These are phyloP conservation scores for Leccinum fibrillosum DNA, from an alignment of 768 basidiomycete genomes.

Conservation along the genomic window DNA sequence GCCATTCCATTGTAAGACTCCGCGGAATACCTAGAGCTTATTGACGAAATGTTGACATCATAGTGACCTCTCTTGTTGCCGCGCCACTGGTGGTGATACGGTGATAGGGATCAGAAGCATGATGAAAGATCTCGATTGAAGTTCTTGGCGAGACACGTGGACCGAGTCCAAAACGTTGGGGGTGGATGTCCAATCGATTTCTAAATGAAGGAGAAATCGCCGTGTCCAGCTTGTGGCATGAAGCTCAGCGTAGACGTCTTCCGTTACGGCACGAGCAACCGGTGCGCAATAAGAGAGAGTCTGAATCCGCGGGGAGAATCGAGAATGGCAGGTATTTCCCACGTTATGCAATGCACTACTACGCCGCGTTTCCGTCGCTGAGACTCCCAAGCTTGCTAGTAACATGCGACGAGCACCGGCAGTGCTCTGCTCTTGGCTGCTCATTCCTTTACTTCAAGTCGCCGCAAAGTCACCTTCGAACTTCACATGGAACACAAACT, in stretches of 20 bases:
- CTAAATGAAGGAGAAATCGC: not conserved
- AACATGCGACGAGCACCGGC: constrained; percentile 24
- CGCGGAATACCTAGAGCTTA: not conserved
- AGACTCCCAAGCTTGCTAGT: not conserved
- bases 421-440: constrained; percentile 15
- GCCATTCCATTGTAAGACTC: not conserved
- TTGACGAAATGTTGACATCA: not conserved
- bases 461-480: constrained; percentile 10
- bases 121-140: not conserved
- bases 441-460: constrained; percentile 9
- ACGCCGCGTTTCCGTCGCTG: not conserved
- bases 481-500: constrained; percentile 13
- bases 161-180: not conserved
- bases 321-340: constrained; percentile 8
- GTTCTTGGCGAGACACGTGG: not conserved
- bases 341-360: constrained; percentile 3
- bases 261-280: not conserved
- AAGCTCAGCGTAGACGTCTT: not conserved
- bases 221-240: not conserved
- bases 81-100: not conserved
- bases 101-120: not conserved
- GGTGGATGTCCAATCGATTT: not conserved
- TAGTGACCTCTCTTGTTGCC: not conserved
- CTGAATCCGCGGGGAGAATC: not conserved
- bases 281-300: not conserved